A percentile compares a stretch with the other conserved stretches of the same genome.
Conservation (phyloP, 257 asterid genomes). For the Thymus mandschuricus region DNA sequence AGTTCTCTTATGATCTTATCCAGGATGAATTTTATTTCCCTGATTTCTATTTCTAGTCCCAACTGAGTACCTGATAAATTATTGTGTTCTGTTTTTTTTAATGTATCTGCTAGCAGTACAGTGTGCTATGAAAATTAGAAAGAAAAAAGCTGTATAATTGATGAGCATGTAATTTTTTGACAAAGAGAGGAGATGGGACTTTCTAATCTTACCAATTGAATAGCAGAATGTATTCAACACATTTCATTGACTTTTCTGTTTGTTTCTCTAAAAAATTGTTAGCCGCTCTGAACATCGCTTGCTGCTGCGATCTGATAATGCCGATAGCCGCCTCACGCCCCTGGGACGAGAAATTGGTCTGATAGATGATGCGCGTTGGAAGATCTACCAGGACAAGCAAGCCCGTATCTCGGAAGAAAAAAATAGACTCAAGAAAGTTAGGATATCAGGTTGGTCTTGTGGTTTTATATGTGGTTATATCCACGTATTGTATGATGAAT, state of each 20-base stretch:
- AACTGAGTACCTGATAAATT: neutral
- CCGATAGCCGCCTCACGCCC: conserved; percentile 98
- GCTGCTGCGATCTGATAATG: conserved; percentile 92
- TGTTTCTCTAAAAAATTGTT: conserved; percentile 25
- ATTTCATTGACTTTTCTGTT: conserved; percentile 4
- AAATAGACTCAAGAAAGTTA: conserved; percentile 67
- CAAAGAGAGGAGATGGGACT: conserved; percentile 5
- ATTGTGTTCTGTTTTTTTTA: neutral
- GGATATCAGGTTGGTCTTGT: conserved; percentile 70
- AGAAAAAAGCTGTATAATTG: conserved; percentile 1
- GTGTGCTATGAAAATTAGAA: neutral
- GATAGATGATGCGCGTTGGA: conserved; percentile 86
- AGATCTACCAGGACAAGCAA: conserved; percentile 82
- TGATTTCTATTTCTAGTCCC: neutral
- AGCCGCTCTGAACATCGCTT: conserved; percentile 98
- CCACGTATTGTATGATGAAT: neutral
- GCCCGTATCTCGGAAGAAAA: conserved; percentile 79
- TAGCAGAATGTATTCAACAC: neutral
- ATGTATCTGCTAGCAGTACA: neutral
- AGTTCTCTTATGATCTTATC: neutral
- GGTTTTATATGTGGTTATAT: neutral
- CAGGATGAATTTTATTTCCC: neutral
- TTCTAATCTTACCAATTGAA: conserved; percentile 1
- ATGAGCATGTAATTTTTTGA: conserved; percentile 6
- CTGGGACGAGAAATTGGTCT: conserved; percentile 89